Conservation (phyloP, 108 stramenopile genomes). For the Skeletonema tropicum region DNA sequence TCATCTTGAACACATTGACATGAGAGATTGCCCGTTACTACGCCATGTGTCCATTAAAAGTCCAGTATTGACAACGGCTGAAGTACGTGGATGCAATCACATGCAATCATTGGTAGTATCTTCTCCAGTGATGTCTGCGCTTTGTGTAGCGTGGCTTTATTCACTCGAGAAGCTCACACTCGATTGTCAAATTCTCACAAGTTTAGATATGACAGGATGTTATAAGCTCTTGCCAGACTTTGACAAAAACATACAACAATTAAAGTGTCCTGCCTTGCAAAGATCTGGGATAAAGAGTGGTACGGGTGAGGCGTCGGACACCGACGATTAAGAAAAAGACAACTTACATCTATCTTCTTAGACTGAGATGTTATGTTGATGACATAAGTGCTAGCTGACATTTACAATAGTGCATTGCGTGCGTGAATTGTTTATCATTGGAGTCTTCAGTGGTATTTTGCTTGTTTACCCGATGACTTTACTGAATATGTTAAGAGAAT, state of each 20-base stretch:
- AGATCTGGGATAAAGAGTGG: neutral
- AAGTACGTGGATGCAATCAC: neutral
- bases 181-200: neutral
- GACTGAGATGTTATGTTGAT: no score
- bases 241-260: neutral
- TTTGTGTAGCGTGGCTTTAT: conserved; percentile 1
- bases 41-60: neutral
- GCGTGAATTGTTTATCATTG: neutral
- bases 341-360: neutral
- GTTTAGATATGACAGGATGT: neutral
- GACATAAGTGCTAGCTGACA: no score
- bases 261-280: neutral
- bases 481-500: no score
- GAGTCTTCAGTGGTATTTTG: no score
- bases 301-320: neutral
- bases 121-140: neutral
- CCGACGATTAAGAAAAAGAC: neutral
- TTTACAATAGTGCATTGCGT: no score
- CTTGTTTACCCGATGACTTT: no score
- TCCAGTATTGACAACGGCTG: neutral
- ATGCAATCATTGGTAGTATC: neutral
- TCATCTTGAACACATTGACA: neutral
- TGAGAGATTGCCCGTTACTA: neutral
- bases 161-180: neutral
- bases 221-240: neutral